Base-by-base conservation (phyloP, 1,284 basidiomycete species). In the Boletus mariae region DNA sequence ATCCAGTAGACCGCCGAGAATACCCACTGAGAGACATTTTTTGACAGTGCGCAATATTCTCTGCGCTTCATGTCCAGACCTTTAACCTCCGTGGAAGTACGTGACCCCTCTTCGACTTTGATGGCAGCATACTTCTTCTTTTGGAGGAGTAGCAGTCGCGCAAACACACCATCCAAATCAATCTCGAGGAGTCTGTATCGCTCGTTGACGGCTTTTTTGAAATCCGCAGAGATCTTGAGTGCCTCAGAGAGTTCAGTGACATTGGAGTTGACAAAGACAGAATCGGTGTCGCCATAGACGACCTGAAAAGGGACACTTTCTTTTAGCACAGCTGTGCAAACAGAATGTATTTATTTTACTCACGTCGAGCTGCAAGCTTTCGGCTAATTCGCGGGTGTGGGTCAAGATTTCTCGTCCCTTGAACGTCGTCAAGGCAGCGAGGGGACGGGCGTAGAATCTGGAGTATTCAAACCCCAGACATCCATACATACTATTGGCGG, bases 81-180 rank as follows among this genome's bases (percentile, higher is more conserved):
- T 70, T 99, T 99, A 71, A 99, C 80, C 69, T 99, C 97, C 1
- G 84, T 90, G 7, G 82, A 83, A 8, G 87, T 90, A 52, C 83
- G 79, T 1, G 80, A 80, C 13, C 80, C 83, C 59, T 93, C 90
- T 62, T 92, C 92, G 38, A 96, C 85, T 73, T 98, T 97, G 67
- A 98, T 79, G 0, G 97, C 97, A 0, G 97, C 97, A 63, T 99
- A 99, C 73, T 99, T 99, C 78, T 99, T 99, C 83, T 99, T 99
- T 67, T 99, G 96, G 49, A 99, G 74, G 17, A 99, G 80, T 1
- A 99, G 74, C 58, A 99, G 80, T 2, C 97, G 85, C 66, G 96
- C 85, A 74, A 99, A 99, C 26, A 98, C 84, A 7, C 90, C 88
- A 63, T 99, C 97, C 31, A 98, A 81, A 68, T 99, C 97, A 57